phyloP scores from a whole-genome alignment of 495 filamentous ascomycete species.

The Astrothelium macrocarpum region DNA sequence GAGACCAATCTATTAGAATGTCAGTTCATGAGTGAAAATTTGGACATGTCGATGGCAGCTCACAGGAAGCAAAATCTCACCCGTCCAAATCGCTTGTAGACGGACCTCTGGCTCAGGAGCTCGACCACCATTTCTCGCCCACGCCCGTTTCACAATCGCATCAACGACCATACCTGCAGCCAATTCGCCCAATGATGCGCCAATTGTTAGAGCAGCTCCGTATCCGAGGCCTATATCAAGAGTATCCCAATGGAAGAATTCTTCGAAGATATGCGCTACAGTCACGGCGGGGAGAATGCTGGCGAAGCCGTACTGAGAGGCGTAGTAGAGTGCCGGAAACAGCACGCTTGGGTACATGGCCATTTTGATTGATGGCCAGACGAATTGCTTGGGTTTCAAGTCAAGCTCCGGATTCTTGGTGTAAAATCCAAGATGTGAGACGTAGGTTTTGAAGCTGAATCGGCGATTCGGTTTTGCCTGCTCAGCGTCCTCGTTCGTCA shows the following conservation, averaged over 20 bases:
- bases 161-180: conserved; percentile 13
- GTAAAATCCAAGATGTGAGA: conserved; percentile 6
- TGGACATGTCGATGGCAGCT: neutral
- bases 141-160: conserved; percentile 12
- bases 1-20: neutral
- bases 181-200: conserved; percentile 9
- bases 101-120: conserved; percentile 14
- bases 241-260: conserved; percentile 16
- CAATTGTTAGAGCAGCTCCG: conserved; percentile 13
- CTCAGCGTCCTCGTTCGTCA: neutral
- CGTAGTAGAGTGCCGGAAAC: conserved; percentile 18
- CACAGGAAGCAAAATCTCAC: conserved; percentile 13
- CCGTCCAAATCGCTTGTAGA: conserved; percentile 13
- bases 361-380: conserved; percentile 10
- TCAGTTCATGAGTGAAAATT: neutral
- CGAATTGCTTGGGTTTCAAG: conserved; percentile 6
- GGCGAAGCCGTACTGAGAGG: conserved; percentile 14
- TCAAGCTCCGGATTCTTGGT: conserved; percentile 13
- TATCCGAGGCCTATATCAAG: conserved; percentile 15
- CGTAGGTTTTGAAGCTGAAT: neutral
- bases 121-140: conserved; percentile 8
- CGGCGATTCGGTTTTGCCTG: neutral
- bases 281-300: conserved; percentile 15
- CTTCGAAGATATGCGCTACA: conserved; percentile 12
- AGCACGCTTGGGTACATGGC: conserved; percentile 8